Conservation (phyloP, 1,284 basidiomycete genomes). For the Ceratobasidium sp. region DNA sequence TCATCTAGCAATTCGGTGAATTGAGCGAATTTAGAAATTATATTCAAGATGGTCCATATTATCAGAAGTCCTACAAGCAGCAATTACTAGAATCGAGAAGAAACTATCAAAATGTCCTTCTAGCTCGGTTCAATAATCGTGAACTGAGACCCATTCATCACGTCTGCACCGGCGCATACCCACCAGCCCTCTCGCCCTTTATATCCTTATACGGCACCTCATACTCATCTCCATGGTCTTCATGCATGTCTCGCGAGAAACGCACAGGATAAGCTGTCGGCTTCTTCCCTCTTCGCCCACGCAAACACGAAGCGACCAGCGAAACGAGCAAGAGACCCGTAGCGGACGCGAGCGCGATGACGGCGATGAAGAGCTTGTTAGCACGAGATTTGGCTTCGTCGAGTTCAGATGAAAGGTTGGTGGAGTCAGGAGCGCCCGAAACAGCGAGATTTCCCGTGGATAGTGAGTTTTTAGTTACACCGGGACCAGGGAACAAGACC, state of each 20-base stretch:
- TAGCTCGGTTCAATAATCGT: no score
- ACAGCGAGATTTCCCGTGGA: conserved; percentile 6
- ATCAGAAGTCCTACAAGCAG: no score
- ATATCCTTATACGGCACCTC: neutral
- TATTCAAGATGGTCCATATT: no score
- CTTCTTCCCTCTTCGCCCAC: neutral
- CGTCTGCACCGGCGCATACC: conserved; percentile 20
- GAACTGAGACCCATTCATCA: neutral
- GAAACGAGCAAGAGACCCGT: conserved; percentile 1
- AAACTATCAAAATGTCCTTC: no score
- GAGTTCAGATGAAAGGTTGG: neutral
- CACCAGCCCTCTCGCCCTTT: neutral
- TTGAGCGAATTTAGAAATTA: no score
- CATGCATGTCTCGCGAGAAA: neutral
- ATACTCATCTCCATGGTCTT: neutral
- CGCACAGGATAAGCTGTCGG: neutral
- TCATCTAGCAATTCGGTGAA: no score
- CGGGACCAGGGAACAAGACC: conserved; percentile 37
- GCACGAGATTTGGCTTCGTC: conserved; percentile 9
- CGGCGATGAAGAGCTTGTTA: conserved; percentile 16
- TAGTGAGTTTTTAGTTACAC: neutral
- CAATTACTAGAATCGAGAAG: no score
- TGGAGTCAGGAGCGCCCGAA: neutral
- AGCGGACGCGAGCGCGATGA: conserved; percentile 12
- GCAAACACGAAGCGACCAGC: neutral